Conservation (phyloP, 164 flowering plant species). For the Macadamia tetraphylla region DNA sequence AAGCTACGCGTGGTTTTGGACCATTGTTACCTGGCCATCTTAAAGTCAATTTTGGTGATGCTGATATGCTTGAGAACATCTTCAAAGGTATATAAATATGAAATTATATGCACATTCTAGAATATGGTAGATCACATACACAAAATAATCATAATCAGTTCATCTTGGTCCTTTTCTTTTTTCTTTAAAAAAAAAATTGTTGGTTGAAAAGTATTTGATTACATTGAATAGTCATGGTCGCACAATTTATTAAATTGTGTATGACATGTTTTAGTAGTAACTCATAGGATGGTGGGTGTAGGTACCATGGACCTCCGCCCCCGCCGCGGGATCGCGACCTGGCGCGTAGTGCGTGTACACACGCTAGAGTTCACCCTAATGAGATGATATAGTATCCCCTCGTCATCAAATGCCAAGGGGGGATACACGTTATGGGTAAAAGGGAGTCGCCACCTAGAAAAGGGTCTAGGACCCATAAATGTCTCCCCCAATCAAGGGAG, state of each 20-base stretch:
- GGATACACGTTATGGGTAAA: no score
- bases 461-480: no score
- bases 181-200: no score
- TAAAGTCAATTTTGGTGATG: conserved; percentile 95
- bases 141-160: background rate
- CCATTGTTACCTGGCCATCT: conserved; percentile 85
- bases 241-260: background rate
- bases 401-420: no score
- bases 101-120: background rate
- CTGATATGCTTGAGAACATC: conserved; percentile 65
- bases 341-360: no score
- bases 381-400: no score
- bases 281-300: background rate
- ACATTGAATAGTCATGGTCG: background rate
- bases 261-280: background rate
- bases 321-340: no score
- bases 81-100: conserved; percentile 49
- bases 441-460: no score
- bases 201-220: background rate
- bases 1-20: conserved; percentile 92
- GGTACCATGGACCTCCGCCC: no score
- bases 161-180: background rate
- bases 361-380: no score
- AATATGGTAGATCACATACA: background rate
- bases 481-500: no score